Evolutionary conservation across 805 yeast species (phyloP), one percentile per base, ranked within the genome.

Genomic region (Ogataea dorogensis): DNA sequence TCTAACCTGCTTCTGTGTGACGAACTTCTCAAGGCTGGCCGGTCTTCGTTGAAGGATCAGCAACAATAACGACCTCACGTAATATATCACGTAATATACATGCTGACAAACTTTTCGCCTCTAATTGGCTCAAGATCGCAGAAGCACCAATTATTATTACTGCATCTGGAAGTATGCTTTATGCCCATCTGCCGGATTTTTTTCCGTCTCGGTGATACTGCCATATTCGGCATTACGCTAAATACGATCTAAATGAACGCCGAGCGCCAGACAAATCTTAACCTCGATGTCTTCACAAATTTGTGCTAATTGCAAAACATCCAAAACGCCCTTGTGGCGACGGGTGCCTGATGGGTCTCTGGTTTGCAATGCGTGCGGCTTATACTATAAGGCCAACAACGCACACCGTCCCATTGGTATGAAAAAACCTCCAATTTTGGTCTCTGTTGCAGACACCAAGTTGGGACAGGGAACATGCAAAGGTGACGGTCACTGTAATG

Each of bases 1-100:
- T 81, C 93, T 46, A 93, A 93, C 59, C 68, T 93, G 53, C 73
- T 93, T 48, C 71, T 93, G 45, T 93, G 98, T 70, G 99, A 93
- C 66, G 98, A 93, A 66, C 72, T 93, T 48, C 73, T 93, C 56
- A 88, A 91, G 67, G 99, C 99, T 2, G 99, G 99, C 31, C 78
- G 95, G 52, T 86, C 96, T 10, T 85, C 96, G 8, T 71, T 88
- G 67, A 89, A 64, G 79, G 79, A 48, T 24, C 50, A 44, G 26
- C 51, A 46, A 37, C 43, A 36, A 29, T 30, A 30, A 36, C 17
- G 34, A 36, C 12, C 31, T 17, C 24, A 32, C 30, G 34, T 31
- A 31, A 31, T 30, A 30, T 17, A 30, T 30, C 25, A 30, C 33
- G 33, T 30, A 30, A 30, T 21, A 11, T 10, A 18, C 6, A n/a